These are phyloP conservation scores for Apophysomyces ossiformis DNA, from an alignment of 371 early-diverging fungal species.

Conservation along the genomic window DNA sequence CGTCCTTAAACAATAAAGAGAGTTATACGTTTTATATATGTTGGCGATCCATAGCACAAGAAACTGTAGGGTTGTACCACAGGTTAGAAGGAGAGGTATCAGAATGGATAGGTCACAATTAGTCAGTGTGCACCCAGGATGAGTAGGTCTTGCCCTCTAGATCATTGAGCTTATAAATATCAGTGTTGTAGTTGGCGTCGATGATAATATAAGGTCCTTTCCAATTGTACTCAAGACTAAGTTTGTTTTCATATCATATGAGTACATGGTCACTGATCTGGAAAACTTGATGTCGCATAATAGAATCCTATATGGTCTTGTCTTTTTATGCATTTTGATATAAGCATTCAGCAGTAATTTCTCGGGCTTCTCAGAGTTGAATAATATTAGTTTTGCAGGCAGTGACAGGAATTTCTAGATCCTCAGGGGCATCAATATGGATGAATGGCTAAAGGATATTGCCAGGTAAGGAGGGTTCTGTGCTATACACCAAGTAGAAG, in stretches of 20 bases:
- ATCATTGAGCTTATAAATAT: slow-evolving; percentile 16
- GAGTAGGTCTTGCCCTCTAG: slow-evolving; percentile 5
- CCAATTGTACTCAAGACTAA: slow-evolving; percentile 19
- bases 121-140: slow-evolving; percentile 15
- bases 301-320: slow-evolving; percentile 26
- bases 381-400: not conserved
- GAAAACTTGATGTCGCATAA: slow-evolving; percentile 13
- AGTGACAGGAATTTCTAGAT: no score
- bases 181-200: not conserved
- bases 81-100: not conserved
- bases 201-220: slow-evolving; percentile 16
- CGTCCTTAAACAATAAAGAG: not conserved
- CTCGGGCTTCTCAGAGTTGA: slow-evolving; percentile 17
- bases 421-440: no score
- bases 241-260: slow-evolving; percentile 17
- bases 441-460: slow-evolving; percentile 9
- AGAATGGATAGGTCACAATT: not conserved
- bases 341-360: slow-evolving; percentile 15
- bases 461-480: slow-evolving; percentile 23
- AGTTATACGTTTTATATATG: not conserved
- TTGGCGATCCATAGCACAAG: not conserved
- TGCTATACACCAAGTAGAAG: slow-evolving; percentile 22
- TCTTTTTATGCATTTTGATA: slow-evolving; percentile 18
- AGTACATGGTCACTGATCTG: slow-evolving; percentile 18
- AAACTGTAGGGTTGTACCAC: not conserved